A percentile compares a stretch with the other conserved stretches of the same genome.
These are phyloP conservation scores for Areca catechu DNA, from an alignment of 176 grass and related monocot species.

Conservation along the genomic window DNA sequence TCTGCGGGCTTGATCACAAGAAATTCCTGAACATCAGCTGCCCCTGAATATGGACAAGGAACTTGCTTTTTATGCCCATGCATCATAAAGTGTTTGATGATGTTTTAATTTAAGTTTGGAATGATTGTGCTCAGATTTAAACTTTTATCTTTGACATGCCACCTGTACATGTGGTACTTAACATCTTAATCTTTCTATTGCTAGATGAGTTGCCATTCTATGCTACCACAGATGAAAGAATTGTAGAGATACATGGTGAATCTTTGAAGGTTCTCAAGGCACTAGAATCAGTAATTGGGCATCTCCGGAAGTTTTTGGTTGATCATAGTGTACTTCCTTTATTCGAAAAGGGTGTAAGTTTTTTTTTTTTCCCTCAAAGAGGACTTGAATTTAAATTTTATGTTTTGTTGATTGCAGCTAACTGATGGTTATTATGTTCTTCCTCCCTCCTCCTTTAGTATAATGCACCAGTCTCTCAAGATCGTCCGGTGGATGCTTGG, in stretches of 20 bases:
- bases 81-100: no score
- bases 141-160: no score
- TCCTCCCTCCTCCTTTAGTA: conserved; percentile 18
- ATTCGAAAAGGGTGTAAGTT: conserved; percentile 84
- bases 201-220: conserved; percentile 63
- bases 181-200: background rate
- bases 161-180: no score
- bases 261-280: conserved; percentile 78
- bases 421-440: background rate
- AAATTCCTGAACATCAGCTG: no score
- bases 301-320: conserved; percentile 98
- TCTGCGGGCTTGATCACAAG: no score
- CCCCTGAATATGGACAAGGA: no score
- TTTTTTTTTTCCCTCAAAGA: background rate
- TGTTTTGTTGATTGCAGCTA: no score
- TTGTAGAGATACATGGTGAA: conserved; percentile 97
- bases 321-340: conserved; percentile 92
- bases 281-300: conserved; percentile 67
- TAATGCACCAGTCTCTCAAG: conserved; percentile 39
- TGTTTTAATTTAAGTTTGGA: no score
- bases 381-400: no score
- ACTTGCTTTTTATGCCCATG: no score
- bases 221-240: conserved; percentile 75
- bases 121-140: no score
- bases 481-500: conserved; percentile 32